Evolutionary conservation across 768 basidiomycete species (phyloP), one percentile per base, ranked within the genome.

Genomic region (Mycena vitilis): DNA sequence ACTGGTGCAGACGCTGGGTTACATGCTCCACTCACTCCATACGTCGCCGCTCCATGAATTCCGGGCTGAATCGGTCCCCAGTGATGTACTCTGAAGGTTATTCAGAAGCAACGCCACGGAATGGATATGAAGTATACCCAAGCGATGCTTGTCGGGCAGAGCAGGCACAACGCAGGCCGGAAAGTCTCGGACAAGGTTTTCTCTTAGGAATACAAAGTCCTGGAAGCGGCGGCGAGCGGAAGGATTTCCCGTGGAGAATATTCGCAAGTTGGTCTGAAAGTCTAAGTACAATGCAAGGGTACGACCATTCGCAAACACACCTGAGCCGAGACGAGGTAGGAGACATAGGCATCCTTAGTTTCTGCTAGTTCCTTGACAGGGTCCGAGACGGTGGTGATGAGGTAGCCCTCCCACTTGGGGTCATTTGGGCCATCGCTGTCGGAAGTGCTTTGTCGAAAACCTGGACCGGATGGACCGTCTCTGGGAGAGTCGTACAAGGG

Each of bases 141-240:
- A 81, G 60, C 98, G 87, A 76, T 99, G 98, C 79, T 99, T 99
- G 79, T 95, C 96, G 9, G 98, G 98, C 53, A 99, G 85, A 11
- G 95, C 94, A 34, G 98, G 96, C 0, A 99, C 95, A n/a, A 99
- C 96, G 75, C 96, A 97, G 63, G 98, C 98, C 4, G 96, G 95
- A 75, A 98, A 99, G 80, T 96, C 92, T 81, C 90, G 91, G 13
- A 89, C 88, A 30, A 99, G 87, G 73, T 97, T 89, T 53, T 97
- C 91, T 66, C 94, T 85, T 54, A 99, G 83, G 77, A 99, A 99
- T 44, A 94, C 93, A 80, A 99, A 99, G 80, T 99, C 98, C 75
- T 96, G 95, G 81, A 97, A 99, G 38, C 98, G 90, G 66, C 98
- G 87, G 57, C 98, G 89, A 18, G 93, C 84, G 3, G 90, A 89